Percentiles rank a stretch among this genome's conserved stretches.
These are phyloP conservation scores for Kuraishia piskuri DNA, from an alignment of 805 yeast species.

Conservation along the genomic window DNA sequence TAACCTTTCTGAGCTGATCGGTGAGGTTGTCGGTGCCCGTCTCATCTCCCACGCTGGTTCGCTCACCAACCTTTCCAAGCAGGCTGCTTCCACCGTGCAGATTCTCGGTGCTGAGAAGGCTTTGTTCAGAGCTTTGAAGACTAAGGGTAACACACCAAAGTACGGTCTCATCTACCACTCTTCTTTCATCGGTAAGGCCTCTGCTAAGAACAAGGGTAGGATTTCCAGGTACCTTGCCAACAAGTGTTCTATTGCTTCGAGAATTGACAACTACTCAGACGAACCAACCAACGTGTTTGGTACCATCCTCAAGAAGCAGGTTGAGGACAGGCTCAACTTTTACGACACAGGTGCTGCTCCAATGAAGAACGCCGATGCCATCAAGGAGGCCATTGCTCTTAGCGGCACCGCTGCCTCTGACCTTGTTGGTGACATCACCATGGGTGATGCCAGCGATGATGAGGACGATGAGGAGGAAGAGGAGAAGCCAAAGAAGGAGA, in stretches of 20 bases:
- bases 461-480: constrained; percentile 31
- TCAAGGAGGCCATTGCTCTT: constrained; percentile 80
- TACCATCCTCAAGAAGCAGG: constrained; percentile 86
- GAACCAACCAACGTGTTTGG: constrained; percentile 90
- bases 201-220: constrained; percentile 98
- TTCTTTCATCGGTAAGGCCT: constrained; percentile 94
- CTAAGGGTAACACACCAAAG: constrained; percentile 97
- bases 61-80: constrained; percentile 89
- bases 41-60: constrained; percentile 98
- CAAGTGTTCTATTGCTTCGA: constrained; percentile 97
- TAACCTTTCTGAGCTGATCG: constrained; percentile 90
- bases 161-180: constrained; percentile 97
- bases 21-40: constrained; percentile 98
- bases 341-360: constrained; percentile 96
- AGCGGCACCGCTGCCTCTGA: constrained; percentile 27
- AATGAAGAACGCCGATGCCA: constrained; percentile 91
- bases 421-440: constrained; percentile 19
- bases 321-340: constrained; percentile 93
- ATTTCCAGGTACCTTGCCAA: constrained; percentile 97
- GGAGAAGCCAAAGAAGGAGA: constrained; percentile 38
- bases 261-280: constrained; percentile 96
- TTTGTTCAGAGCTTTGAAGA: constrained; percentile 94
- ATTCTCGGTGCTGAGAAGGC: constrained; percentile 99
- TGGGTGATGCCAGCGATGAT: constrained; percentile 19
- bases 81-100: constrained; percentile 98